Percentiles rank a stretch among this genome's conserved stretches.
phyloP scores from a whole-genome alignment of 2,329 filamentous ascomycete genomes.

The Apiospora kogelbergensis region DNA sequence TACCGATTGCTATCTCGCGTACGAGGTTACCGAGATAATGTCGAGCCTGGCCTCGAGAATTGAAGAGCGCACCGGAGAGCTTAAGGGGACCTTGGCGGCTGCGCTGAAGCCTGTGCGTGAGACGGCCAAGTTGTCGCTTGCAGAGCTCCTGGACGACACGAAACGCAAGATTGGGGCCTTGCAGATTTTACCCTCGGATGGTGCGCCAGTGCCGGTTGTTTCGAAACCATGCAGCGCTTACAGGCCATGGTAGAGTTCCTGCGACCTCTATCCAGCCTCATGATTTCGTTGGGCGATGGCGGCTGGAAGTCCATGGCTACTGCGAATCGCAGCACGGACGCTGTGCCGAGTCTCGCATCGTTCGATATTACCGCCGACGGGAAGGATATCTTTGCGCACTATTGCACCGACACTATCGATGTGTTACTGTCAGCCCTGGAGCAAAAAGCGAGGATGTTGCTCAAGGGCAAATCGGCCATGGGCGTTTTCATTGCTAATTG shows the following conservation, averaged over 20 bases:
- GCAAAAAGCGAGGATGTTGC: constrained; percentile 66
- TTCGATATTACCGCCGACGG: constrained; percentile 91
- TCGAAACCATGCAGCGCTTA: constrained; percentile 81
- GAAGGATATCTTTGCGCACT: constrained; percentile 83
- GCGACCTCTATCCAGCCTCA: constrained; percentile 80
- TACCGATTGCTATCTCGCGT: constrained; percentile 92
- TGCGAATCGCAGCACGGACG: constrained; percentile 57
- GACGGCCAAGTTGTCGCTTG: constrained; percentile 83
- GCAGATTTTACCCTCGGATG: constrained; percentile 72
- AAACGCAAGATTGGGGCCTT: constrained; percentile 67
- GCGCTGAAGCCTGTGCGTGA: constrained; percentile 87
- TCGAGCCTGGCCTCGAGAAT: constrained; percentile 76
- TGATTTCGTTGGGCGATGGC: constrained; percentile 89
- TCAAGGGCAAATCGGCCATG: constrained; percentile 75
- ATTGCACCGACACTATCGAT: constrained; percentile 87
- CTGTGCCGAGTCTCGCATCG: constrained; percentile 69
- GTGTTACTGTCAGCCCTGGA: constrained; percentile 74
- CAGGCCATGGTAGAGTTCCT: constrained; percentile 87
- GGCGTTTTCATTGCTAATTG: constrained; percentile 93
- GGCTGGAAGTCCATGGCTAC: constrained; percentile 70
- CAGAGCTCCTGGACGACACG: constrained; percentile 81
- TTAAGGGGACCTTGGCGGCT: constrained; percentile 80
- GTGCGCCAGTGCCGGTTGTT: constrained; percentile 74
- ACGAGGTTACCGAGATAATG: constrained; percentile 91
- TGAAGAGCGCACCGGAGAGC: constrained; percentile 79